Base-by-base conservation (phyloP, 306 rosid genomes). In the Pachyrhizus erosus region DNA sequence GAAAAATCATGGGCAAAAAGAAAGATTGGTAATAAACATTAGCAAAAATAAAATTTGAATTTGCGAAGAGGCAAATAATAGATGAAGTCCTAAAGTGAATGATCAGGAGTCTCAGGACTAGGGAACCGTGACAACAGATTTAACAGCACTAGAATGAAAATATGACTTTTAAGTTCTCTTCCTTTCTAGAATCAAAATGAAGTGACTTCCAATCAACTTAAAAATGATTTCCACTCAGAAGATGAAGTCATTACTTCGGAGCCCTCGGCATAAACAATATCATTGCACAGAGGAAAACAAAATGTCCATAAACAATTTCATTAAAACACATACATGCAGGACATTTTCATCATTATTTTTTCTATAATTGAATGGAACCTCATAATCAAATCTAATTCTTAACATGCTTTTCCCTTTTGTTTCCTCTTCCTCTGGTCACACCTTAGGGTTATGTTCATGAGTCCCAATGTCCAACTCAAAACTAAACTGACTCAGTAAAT, bases 371-470 rank as follows among this genome's bases (percentile, higher is more conserved):
- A 72, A 51, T 4, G 1, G 46, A 45, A 61, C 34, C 77, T 17
- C 23, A 72, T 51, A 73, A 52, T 65, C 37, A 37, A 42, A 70
- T 31, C 15, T 11, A 2, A 75, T 70, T 40, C 34, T 33, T 55
- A 69, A 76, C 55, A 68, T 1, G 31, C 27, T 70, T 52, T 11
- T 78, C 40, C 75, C 57, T 37, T 78, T 26, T 10, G 21, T 68
- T 62, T 52, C 27, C 27, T 33, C 46, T 62, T 52, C 27, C 27
- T 33, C 46, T 45, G 26, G 15, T 39, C 37, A 58, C 40, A 73
- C 60, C 45, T n/a, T 12, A 20, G 39, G 7, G 39, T 31, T 18
- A 51, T 37, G 42, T 26, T 61, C 45, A 18, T 5, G 8, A n/a
- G 51, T 48, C 31, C 7, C 15, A 55, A 21, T 78, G 61, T 43